These are phyloP conservation scores for Arctium lappa DNA, from an alignment of 129 eudicot genomes.

Conservation along the genomic window DNA sequence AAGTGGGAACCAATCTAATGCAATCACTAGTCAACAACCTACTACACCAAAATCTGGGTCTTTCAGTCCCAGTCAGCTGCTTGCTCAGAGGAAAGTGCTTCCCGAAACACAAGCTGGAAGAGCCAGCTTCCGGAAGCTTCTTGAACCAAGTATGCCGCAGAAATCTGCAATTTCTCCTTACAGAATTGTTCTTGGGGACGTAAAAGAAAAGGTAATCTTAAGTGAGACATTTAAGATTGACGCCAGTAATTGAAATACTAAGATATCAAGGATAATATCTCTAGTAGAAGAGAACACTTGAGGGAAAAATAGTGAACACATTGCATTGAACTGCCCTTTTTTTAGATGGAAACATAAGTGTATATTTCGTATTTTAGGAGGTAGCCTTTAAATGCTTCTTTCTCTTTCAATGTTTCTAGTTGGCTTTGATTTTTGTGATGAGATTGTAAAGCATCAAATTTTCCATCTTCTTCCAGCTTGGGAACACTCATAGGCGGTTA, in stretches of 20 bases:
- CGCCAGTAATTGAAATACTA: neutral
- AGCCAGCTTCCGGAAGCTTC: constrained; percentile 82
- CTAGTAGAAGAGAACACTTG: neutral
- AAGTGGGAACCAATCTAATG: constrained; percentile 36
- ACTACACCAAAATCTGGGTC: constrained; percentile 44
- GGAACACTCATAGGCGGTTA: constrained; percentile 66
- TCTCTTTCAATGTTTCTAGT: neutral
- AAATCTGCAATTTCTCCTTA: constrained; percentile 84
- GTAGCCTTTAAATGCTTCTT: neutral
- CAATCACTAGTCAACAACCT: constrained; percentile 39
- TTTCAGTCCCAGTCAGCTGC: constrained; percentile 48
- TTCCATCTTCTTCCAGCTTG: constrained; percentile 49
- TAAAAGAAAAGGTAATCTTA: constrained; percentile 78
- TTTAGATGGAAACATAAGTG: neutral
- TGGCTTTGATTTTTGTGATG: constrained; percentile 1
- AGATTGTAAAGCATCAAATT: neutral
- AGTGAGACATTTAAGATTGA: neutral
- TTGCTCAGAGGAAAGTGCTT: constrained; percentile 56
- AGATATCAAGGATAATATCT: neutral
- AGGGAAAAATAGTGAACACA: neutral
- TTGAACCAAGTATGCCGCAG: constrained; percentile 80
- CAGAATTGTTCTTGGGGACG: constrained; percentile 85
- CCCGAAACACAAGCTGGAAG: constrained; percentile 70
- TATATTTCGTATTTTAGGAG: neutral
- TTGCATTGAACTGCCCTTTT: neutral